Base-by-base conservation (phyloP, 495 filamentous ascomycete species). In the Hyaloscypha finlandica region DNA sequence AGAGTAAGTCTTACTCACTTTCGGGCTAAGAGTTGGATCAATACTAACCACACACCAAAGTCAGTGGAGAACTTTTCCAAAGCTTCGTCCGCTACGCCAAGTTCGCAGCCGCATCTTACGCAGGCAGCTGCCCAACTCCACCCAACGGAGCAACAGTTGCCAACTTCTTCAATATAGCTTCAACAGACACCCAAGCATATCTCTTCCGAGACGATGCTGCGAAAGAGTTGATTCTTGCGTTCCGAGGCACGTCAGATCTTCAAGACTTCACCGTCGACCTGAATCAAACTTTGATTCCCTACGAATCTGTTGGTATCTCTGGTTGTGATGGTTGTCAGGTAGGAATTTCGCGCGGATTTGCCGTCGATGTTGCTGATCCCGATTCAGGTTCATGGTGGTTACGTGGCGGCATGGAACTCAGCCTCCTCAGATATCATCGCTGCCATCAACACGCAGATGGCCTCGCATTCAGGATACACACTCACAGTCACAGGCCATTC, bases 151-250 rank as follows among this genome's bases (percentile, higher is more conserved):
- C 60, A 6, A 29, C 37, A 22, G 60, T 63, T n/a, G 60, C 31
- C n/a, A 42, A 63, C 8, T 63, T 22, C 37, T 45, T 63, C 37
- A 53, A 63, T 6, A n/a, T 45, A 9, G 37, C 20, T 35, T 29
- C 37, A 16, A 63, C 60, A n/a, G 60, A 63, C 32, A 63, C 60
- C 19, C 60, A 63, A n/a, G 60, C 32, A 8, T 22, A 20, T 29
- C 60, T 63, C 11, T 63, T 63, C 37, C 3, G 60, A 29, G 35
- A 63, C 37, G 60, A 63, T 53, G 31, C 35, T 22, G 60, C 60
- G 20, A 53, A 51, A 30, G 60, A 63, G 60, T 16, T 63, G 37
- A 31, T 63, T 19, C 16, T 63, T n/a, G 60, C 60, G 60, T 52
- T 63, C 60, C 6, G 60, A 45, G 60, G 60, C 8, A 63, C 60